A percentile compares a stretch with the other conserved stretches of the same genome.
These are phyloP conservation scores for Eucalyptus coolabah DNA, from an alignment of 345 rosid species.

Conservation along the genomic window DNA sequence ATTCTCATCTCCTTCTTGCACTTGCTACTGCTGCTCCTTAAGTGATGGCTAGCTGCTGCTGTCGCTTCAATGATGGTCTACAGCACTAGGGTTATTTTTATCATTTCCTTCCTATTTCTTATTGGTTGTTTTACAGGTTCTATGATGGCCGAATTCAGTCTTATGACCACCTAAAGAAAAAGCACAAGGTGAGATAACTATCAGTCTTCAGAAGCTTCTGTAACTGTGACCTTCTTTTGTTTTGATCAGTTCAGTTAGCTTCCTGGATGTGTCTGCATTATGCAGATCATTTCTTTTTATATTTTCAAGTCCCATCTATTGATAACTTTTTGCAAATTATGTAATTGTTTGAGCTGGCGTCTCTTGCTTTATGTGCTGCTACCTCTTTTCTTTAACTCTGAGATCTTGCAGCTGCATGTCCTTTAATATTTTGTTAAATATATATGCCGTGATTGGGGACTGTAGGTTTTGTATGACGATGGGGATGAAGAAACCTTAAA, in stretches of 20 bases:
- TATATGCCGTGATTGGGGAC: background rate
- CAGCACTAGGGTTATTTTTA: background rate
- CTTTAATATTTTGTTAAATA: background rate
- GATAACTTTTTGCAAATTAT: background rate
- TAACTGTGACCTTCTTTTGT: fast-evolving
- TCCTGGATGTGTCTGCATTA: fast-evolving
- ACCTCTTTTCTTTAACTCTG: background rate
- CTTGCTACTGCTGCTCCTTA: background rate
- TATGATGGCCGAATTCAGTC: background rate
- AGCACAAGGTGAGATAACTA: background rate
- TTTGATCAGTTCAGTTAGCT: background rate
- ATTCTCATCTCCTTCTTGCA: background rate
- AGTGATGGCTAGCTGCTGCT: background rate
- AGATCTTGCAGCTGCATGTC: background rate
- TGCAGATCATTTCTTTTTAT: background rate
- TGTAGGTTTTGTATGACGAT: background rate
- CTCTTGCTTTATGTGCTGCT: fast-evolving
- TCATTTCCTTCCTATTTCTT: background rate
- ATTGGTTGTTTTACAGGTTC: background rate
- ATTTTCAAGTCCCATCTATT: fast-evolving
- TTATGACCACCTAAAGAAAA: fast-evolving
- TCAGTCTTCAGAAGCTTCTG: background rate
- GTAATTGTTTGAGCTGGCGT: fast-evolving
- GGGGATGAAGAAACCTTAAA: fast-evolving
- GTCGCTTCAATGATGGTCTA: background rate